Evolutionary conservation across 129 eudicot species (phyloP).

Genomic region (Pseudognaphalium luteoalbum): DNA sequence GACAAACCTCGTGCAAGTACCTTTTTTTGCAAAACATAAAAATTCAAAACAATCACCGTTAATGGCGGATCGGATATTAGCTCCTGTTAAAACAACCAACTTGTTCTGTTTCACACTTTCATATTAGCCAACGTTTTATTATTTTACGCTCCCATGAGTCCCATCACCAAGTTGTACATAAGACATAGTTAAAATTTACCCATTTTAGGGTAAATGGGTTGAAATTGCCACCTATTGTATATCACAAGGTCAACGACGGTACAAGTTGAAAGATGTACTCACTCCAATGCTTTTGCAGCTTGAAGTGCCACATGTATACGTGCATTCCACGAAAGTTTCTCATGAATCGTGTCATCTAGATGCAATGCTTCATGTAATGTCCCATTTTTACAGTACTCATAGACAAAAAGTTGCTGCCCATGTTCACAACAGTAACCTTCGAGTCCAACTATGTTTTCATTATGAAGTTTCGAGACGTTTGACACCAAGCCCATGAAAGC

Average conservation of each 20-base stretch:
- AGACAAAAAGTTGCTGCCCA: constrained; percentile 61
- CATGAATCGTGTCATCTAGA: constrained; percentile 54
- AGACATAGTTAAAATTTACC: not conserved
- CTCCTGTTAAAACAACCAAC: too few species aligned
- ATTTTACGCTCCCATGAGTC: not conserved
- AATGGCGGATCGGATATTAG: not conserved
- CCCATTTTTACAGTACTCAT: constrained; percentile 65
- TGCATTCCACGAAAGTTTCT: constrained; percentile 72
- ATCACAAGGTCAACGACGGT: not conserved
- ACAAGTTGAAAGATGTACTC: constrained; percentile 3
- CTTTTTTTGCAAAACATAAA: constrained; percentile 34
- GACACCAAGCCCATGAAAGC: constrained; percentile 68
- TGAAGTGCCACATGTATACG: constrained; percentile 74
- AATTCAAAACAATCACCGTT: not conserved
- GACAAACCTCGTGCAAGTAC: constrained; percentile 71
- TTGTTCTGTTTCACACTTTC: too few species aligned
- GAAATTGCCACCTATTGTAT: not conserved
- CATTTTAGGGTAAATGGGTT: not conserved
- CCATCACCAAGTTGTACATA: not conserved
- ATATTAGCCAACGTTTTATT: too few species aligned
- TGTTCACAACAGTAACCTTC: constrained; percentile 77
- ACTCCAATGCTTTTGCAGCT: constrained; percentile 71
- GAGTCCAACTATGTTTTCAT: constrained; percentile 60
- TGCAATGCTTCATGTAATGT: constrained; percentile 77
- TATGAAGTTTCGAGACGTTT: constrained; percentile 53